phyloP scores from a whole-genome alignment of 495 filamentous ascomycete genomes.

The Trichoderma gamsii region DNA sequence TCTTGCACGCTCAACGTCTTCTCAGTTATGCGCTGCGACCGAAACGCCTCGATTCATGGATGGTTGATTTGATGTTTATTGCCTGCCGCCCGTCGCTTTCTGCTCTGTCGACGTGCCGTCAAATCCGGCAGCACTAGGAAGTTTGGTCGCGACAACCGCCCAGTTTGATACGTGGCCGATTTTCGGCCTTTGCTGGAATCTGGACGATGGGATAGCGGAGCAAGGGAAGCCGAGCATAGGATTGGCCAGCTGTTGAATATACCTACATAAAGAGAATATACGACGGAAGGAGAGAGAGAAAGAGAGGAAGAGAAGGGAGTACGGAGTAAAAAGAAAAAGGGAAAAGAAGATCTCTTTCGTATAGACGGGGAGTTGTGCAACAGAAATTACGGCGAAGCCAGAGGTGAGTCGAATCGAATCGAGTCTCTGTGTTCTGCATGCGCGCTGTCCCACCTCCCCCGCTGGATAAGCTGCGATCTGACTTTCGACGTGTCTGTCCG shows the following conservation, averaged over 20 bases:
- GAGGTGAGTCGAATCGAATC: conserved; percentile 9
- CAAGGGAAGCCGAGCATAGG: neutral
- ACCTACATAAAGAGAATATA: neutral
- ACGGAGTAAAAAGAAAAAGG: neutral
- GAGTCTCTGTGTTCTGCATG: conserved; percentile 8
- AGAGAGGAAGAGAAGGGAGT: neutral
- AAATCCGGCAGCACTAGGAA: neutral
- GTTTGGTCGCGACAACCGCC: neutral
- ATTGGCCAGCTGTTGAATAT: neutral
- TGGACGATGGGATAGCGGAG: conserved; percentile 10
- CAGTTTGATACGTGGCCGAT: neutral
- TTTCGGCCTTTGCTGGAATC: neutral
- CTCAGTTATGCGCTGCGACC: neutral
- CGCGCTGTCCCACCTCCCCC: conserved; percentile 3
- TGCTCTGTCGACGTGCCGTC: neutral
- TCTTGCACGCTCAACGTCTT: neutral
- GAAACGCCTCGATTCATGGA: neutral
- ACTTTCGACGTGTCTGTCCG: neutral
- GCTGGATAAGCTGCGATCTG: conserved; percentile 8
- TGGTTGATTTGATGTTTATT: neutral
- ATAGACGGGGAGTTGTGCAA: neutral
- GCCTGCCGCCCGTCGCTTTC: neutral
- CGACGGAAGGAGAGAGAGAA: neutral
- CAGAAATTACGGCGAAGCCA: neutral
- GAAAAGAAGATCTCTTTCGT: neutral